phyloP scores from a whole-genome alignment of 73 alveolate genomes.

The Tetrahymena malaccensis region DNA sequence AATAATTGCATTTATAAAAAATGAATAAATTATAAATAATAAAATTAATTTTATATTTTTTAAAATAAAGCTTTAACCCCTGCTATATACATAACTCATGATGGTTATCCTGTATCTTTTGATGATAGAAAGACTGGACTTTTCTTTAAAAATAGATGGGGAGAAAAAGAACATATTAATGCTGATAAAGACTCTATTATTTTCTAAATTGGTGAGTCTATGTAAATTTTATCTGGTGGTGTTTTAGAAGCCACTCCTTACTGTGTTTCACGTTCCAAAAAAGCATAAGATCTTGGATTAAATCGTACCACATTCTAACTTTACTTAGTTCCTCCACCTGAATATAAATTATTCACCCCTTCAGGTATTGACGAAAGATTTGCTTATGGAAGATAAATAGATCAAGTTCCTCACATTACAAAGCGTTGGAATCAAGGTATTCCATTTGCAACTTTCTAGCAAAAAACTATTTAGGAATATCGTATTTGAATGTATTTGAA shows the following conservation, averaged over 20 bases:
- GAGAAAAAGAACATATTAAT: not conserved
- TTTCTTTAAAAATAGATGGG: not conserved
- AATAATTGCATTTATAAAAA: too few relatives aligned
- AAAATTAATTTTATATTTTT: not conserved
- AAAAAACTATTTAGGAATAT: not conserved
- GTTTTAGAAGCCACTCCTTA: not conserved
- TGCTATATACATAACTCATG: not conserved
- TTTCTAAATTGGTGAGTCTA: not conserved
- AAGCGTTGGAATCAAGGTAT: not conserved
- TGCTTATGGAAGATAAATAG: not conserved
- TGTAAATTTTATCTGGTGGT: not conserved
- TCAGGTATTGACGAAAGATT: not conserved
- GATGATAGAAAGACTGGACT: not conserved
- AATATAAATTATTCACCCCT: not conserved
- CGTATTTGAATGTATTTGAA: not conserved
- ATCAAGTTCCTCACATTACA: not conserved
- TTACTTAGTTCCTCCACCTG: not conserved
- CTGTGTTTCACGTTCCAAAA: not conserved
- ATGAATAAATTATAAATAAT: too few relatives aligned
- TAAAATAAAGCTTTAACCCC: not conserved
- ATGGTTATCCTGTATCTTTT: not conserved
- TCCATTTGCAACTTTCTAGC: not conserved
- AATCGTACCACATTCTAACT: not conserved
- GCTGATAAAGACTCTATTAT: not conserved
- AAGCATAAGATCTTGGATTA: not conserved